These are phyloP conservation scores for Kluyveromyces starmeri DNA, from an alignment of 805 yeast genomes.

Conservation along the genomic window DNA sequence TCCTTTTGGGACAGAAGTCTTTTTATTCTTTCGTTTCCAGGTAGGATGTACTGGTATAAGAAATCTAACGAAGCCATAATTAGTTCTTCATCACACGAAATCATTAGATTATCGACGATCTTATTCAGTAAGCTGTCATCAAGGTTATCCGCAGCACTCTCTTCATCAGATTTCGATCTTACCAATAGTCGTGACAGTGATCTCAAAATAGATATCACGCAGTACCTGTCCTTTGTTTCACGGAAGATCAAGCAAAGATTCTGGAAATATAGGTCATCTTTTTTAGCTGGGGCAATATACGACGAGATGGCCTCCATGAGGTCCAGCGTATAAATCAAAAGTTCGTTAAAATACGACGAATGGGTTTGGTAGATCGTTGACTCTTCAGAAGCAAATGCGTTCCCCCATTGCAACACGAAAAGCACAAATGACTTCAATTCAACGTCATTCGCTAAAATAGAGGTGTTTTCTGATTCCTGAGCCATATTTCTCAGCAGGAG, in stretches of 20 bases:
- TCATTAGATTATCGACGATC: slow-evolving; percentile 48
- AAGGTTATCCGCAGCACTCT: slow-evolving; percentile 43
- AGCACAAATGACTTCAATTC: slow-evolving; percentile 39
- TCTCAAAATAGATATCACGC: slow-evolving; percentile 61
- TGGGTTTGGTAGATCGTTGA: slow-evolving; percentile 25
- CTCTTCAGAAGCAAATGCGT: slow-evolving; percentile 18
- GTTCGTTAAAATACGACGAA: slow-evolving; percentile 41
- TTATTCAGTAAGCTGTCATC: slow-evolving; percentile 40
- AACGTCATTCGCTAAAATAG: slow-evolving; percentile 51
- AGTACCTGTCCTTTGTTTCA: slow-evolving; percentile 54
- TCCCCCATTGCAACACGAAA: slow-evolving; percentile 23
- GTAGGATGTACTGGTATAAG: slow-evolving; percentile 66
- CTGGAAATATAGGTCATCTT: slow-evolving; percentile 54
- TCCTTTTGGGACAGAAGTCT: slow-evolving; percentile 39
- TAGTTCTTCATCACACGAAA: slow-evolving; percentile 56
- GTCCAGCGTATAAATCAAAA: slow-evolving; percentile 62
- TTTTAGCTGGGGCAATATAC: slow-evolving; percentile 64
- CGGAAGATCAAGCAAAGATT: slow-evolving; percentile 44
- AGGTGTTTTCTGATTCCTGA: slow-evolving; percentile 78
- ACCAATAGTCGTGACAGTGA: slow-evolving; percentile 74
- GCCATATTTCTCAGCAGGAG: slow-evolving; percentile 70
- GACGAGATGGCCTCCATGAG: slow-evolving; percentile 78
- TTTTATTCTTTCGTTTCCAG: slow-evolving; percentile 49
- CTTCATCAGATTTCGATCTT: slow-evolving; percentile 39
- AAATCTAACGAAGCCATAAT: slow-evolving; percentile 69